Evolutionary conservation across 345 rosid genomes (phyloP).

Genomic region (Brassica cretica): DNA sequence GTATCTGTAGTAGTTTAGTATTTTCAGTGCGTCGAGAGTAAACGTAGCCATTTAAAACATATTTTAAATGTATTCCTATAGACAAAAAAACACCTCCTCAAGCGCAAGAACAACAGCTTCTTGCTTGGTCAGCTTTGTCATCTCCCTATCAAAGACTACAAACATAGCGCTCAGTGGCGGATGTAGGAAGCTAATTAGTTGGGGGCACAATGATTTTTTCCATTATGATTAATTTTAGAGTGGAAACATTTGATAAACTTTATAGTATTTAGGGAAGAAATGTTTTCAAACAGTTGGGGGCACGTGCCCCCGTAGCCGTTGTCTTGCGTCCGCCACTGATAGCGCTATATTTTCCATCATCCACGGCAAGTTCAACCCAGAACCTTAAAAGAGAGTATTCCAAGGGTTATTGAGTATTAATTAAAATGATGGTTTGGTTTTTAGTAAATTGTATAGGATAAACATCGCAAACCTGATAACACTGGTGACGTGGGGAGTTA

Average conservation of each 20-base stretch:
- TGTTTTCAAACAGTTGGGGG: too few species aligned
- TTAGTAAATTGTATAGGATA: not conserved
- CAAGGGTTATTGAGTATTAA: too few species aligned
- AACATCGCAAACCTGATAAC: not conserved
- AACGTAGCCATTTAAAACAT: not conserved
- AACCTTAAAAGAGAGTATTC: not conserved
- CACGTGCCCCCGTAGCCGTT: too few species aligned
- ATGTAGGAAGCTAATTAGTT: too few species aligned
- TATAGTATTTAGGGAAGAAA: too few species aligned
- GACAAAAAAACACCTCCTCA: not conserved
- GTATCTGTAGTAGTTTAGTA: not conserved
- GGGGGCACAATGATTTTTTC: too few species aligned
- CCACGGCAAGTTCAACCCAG: not conserved
- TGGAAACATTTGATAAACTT: too few species aligned
- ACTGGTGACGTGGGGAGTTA: not conserved
- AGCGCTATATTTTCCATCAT: not conserved
- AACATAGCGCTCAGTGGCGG: too few species aligned
- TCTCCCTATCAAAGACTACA: not conserved
- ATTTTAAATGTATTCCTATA: not conserved
- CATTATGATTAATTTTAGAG: too few species aligned
- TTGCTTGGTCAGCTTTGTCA: not conserved
- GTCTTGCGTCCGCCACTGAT: too few species aligned
- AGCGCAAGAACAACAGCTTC: not conserved
- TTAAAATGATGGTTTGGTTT: not conserved
- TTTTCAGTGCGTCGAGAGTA: too few species aligned